Base-by-base conservation (phyloP, 179 eudicot species). In the Silene coronaria region DNA sequence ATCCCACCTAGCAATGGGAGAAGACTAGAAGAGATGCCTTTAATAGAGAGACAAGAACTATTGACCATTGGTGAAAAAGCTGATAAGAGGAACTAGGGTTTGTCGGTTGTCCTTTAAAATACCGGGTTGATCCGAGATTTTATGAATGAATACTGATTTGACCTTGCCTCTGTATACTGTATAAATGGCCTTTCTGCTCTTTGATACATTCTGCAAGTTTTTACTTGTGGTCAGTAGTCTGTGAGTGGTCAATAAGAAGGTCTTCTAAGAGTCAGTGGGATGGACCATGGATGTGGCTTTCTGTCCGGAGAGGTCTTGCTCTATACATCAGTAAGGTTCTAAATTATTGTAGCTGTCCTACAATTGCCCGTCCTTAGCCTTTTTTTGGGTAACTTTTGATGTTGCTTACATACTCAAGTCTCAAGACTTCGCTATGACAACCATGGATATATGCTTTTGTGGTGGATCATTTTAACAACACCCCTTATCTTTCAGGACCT, bases 401-500 rank as follows among this genome's bases (percentile, higher is more conserved):
- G 16, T 45, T 45, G 14, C 51, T 45, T 45, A 16, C 51, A 45
- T 45, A 45, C 51, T 45, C 16, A 45, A 45, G 51, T 45, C 14
- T 14, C 16, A 10, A 45, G 51, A 42, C 48, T 10, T 42, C 48
- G 11, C 11, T 45, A 45, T 45, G 51, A 45, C 16, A 45, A 45
- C 14, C 51, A 45, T 45, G 51, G 51, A 45, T 0, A 21, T 3
- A 23, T 16, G 30, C 73, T 70, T 21, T 48, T 48, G 21, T 46
- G 32, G 27, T 69, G 58, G 32, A 16, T 27, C 42, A 9, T 53
- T 51, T 61, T 30, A 22, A 67, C n/a, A 55, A 76, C 48, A 19
- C 46, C n/a, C 13, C 68, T 55, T 59, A 57, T 59, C 28, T 77
- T 85, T 80, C 90, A 94, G 97, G 98, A 94, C 72, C 94, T 94